These are phyloP conservation scores for Fusarium burgessii DNA, from an alignment of 2,329 filamentous ascomycete genomes.

Conservation along the genomic window DNA sequence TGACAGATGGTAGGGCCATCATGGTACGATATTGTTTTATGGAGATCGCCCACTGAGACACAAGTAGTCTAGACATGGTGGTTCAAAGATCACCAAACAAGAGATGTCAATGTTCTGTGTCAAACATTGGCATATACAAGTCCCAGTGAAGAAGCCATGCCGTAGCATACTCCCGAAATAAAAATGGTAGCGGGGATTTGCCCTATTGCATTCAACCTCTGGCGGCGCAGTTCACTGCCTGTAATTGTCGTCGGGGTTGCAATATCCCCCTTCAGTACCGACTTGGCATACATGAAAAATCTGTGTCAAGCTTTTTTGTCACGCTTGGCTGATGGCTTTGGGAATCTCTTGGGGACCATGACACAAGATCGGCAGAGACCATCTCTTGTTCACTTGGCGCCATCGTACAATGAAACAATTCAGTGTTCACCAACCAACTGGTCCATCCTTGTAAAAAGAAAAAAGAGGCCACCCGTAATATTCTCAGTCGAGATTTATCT, in stretches of 20 bases:
- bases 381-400: neutral
- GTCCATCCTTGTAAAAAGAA: neutral
- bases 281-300: slow-evolving; percentile 34
- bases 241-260: neutral
- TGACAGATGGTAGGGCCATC: slow-evolving; percentile 31
- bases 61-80: neutral
- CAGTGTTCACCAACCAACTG: neutral
- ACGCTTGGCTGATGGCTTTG: slow-evolving; percentile 28
- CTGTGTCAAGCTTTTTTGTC: slow-evolving; percentile 26
- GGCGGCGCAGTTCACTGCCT: slow-evolving; percentile 8
- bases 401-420: slow-evolving; percentile 36
- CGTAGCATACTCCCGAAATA: slow-evolving; percentile 10
- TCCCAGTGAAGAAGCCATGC: slow-evolving; percentile 3
- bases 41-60: slow-evolving; percentile 25
- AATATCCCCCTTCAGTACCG: slow-evolving; percentile 21
- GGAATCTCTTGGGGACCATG: slow-evolving; percentile 19
- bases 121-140: slow-evolving; percentile 8
- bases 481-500: slow-evolving; percentile 27
- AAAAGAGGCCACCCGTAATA: slow-evolving; percentile 21
- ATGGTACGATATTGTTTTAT: slow-evolving; percentile 35
- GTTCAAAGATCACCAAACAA: neutral
- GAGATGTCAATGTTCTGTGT: slow-evolving; percentile 11
- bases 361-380: slow-evolving; percentile 22
- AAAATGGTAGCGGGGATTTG: slow-evolving; percentile 18
- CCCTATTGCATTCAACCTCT: slow-evolving; percentile 8